Evolutionary conservation across 768 basidiomycete genomes (phyloP), one percentile per base, ranked within the genome.

Genomic region (Pholiota molesta): DNA sequence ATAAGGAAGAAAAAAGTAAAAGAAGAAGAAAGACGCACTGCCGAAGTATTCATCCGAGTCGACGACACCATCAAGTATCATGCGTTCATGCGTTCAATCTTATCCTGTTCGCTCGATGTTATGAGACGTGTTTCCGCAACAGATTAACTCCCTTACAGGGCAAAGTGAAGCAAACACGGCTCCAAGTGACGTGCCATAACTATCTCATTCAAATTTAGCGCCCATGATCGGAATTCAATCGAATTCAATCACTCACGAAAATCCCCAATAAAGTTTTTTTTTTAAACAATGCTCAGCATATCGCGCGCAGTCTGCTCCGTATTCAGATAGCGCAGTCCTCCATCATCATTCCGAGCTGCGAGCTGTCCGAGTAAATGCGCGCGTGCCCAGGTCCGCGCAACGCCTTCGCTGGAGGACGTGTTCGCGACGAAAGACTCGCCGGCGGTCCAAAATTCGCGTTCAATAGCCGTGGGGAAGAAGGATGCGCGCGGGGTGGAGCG

Each of bases 41-140:
- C 71, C 63, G 57, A 76, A 81, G 59, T 79, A 80, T 52, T 79
- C 67, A 31, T 79, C 75, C 1, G 75, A 66, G 45, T 80, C 79
- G 21, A 75, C 72, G 16, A 80, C 79, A 26, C 78, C 78, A 51
- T 81, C 79, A 21, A 80, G 71, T 7, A 78, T 67, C 17, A 80
- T 10, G 11, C 78, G 74, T 54, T 67, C 17, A 80, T 10, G 11
- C 78, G 74, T 54, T 75, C 61, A 31, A 62, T 63, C 65, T 51
- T 80, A 42, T 65, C 62, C 66, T 70, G 13, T 56, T 52, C 35
- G 35, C 3, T 13, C 26, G 26, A 51, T 14, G 26, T 1, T 39
- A 7, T 8, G 26, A n/a, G 19, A 13, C 16, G 4, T 9, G 26
- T 1, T 8, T 33, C 17, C 8, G 52, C 33, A 52, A 49, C 21